These are phyloP conservation scores for Nicotiana sylvestris DNA, from an alignment of 257 asterid species.

Conservation along the genomic window DNA sequence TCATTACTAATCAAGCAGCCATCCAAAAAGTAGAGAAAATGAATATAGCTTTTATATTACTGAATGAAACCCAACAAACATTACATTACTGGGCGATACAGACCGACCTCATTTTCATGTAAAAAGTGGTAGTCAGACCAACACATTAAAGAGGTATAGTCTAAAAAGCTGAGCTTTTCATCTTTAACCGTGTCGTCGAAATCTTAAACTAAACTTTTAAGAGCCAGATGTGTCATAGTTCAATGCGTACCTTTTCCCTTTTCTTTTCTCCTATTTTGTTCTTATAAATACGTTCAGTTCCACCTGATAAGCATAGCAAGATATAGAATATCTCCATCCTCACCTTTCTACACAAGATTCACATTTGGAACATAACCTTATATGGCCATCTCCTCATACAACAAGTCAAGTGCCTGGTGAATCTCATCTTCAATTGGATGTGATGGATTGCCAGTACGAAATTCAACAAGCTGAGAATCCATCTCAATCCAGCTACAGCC, in stretches of 20 bases:
- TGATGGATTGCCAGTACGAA: slow-evolving; percentile 60
- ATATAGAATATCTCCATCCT: not conserved
- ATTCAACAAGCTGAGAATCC: slow-evolving; percentile 58
- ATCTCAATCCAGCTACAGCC: slow-evolving; percentile 93
- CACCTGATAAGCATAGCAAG: slow-evolving; percentile 1
- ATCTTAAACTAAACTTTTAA: not conserved
- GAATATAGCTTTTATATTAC: not conserved
- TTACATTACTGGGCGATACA: not conserved
- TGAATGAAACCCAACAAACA: not conserved
- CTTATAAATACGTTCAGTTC: not conserved
- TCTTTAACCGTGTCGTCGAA: not conserved
- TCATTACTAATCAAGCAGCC: not conserved
- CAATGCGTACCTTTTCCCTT: not conserved
- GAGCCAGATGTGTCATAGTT: not conserved
- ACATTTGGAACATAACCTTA: slow-evolving; percentile 23
- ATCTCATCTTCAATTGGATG: slow-evolving; percentile 36
- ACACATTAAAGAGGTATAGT: not conserved
- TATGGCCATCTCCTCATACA: slow-evolving; percentile 52
- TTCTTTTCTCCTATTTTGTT: not conserved
- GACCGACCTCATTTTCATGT: not conserved
- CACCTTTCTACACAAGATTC: slow-evolving; percentile 17
- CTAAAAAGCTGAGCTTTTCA: not conserved
- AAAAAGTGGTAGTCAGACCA: not conserved
- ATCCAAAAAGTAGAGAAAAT: not conserved
- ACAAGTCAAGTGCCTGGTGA: slow-evolving; percentile 38